A percentile compares a stretch with the other conserved stretches of the same genome.
Conservation (phyloP, 2,329 filamentous ascomycete genomes). For the Mycosphaerella arachidis region DNA sequence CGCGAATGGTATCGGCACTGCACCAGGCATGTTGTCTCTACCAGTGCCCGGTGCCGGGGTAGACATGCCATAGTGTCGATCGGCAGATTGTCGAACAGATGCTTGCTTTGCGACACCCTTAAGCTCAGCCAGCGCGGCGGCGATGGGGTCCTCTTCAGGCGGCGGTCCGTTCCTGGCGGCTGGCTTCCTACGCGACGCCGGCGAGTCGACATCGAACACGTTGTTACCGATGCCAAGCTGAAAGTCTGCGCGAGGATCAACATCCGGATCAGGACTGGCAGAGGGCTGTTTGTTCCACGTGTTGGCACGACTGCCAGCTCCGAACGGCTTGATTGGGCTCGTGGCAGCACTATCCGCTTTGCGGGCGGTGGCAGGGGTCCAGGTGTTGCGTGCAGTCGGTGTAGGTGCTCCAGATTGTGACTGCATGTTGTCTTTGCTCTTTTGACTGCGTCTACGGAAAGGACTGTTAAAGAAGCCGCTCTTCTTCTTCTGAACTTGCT, state of each 20-base stretch:
- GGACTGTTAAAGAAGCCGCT: slow-evolving; percentile 92
- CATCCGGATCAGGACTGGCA: slow-evolving; percentile 57
- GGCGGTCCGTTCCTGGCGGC: slow-evolving; percentile 30
- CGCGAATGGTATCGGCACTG: slow-evolving; percentile 43
- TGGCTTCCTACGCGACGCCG: slow-evolving; percentile 52
- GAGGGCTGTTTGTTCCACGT: slow-evolving; percentile 33
- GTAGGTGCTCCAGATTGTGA: slow-evolving; percentile 34
- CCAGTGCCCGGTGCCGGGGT: slow-evolving; percentile 59
- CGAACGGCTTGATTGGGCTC: slow-evolving; percentile 40
- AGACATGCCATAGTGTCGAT: slow-evolving; percentile 87
- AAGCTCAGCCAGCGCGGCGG: slow-evolving; percentile 83
- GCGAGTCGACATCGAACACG: slow-evolving; percentile 84
- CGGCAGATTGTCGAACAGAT: slow-evolving; percentile 81
- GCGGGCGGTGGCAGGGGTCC: slow-evolving; percentile 43
- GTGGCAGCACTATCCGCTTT: slow-evolving; percentile 37
- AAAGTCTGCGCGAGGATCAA: slow-evolving; percentile 86
- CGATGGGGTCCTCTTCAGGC: slow-evolving; percentile 76
- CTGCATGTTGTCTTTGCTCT: slow-evolving; percentile 63
- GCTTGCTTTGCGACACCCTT: slow-evolving; percentile 83
- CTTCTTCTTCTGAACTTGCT: slow-evolving; percentile 63
- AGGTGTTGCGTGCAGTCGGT: slow-evolving; percentile 47
- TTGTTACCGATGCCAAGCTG: slow-evolving; percentile 94
- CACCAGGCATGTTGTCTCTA: slow-evolving; percentile 38
- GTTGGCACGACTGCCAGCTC: slow-evolving; percentile 24
- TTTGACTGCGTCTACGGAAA: slow-evolving; percentile 81